phyloP scores from a whole-genome alignment of 2,329 filamentous ascomycete genomes.

The Arthrocladium fulminans region DNA sequence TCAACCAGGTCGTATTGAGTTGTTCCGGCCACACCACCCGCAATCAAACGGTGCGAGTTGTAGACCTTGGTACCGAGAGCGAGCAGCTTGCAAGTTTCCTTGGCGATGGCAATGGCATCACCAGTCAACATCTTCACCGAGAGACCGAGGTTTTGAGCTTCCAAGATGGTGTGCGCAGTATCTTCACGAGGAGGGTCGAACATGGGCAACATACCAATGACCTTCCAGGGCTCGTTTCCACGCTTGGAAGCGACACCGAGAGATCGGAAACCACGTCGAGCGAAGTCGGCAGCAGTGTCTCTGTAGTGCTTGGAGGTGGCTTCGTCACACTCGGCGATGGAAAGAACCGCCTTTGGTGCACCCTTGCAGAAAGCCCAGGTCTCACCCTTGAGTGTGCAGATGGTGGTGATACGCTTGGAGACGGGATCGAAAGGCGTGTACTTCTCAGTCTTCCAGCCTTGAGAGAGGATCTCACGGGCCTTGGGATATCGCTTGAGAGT shows the following conservation, averaged over 20 bases:
- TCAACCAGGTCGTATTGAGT: conserved; percentile 69
- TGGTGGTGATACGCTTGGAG: conserved; percentile 67
- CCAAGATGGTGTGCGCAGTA: conserved; percentile 67
- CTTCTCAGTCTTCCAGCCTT: conserved; percentile 68
- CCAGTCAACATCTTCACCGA: conserved; percentile 75
- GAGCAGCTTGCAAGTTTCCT: conserved; percentile 76
- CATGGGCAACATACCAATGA: conserved; percentile 70
- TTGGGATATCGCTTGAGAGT: conserved; percentile 69
- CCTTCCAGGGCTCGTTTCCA: conserved; percentile 63
- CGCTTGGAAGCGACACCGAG: conserved; percentile 72
- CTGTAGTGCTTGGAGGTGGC: conserved; percentile 59
- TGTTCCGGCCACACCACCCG: conserved; percentile 63
- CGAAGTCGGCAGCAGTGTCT: conserved; percentile 65
- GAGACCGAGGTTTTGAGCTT: conserved; percentile 67
- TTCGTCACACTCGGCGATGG: conserved; percentile 58
- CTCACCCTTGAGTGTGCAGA: conserved; percentile 61
- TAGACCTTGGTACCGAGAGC: conserved; percentile 72
- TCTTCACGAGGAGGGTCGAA: conserved; percentile 73
- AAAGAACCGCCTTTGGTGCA: conserved; percentile 65
- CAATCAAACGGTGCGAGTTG: conserved; percentile 68
- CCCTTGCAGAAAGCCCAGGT: conserved; percentile 67
- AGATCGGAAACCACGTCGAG: conserved; percentile 69
- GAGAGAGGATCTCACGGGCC: conserved; percentile 64
- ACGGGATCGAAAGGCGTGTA: conserved; percentile 72
- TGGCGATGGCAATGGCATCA: conserved; percentile 70